Evolutionary conservation across 805 yeast species (phyloP), one percentile per base, ranked within the genome.

Genomic region (Candida odintsovae): DNA sequence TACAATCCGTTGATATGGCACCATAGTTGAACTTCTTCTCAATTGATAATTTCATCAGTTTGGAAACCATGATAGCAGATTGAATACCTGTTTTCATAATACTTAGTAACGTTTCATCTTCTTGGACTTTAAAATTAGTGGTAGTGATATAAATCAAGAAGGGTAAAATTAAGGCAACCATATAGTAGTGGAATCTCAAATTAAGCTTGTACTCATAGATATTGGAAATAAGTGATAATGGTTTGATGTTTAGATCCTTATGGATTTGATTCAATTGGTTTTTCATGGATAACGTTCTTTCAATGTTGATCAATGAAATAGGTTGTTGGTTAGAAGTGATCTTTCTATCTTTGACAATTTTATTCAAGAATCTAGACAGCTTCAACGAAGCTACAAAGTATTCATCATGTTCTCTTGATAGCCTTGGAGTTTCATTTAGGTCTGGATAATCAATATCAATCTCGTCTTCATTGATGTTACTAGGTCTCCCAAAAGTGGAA

Each of bases 401-500:
- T 10, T 56, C 55, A 43, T 55, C 50, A 42, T 55, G 57, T 16
- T 53, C 62, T 13, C 58, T 57, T 40, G 65, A 65, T 6, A 50
- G 45, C 37, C 44, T 47, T 20, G 39, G 45, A 40, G 61, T 51
- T 18, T 29, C 22, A 6, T 45, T 10, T 18, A 60, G 12, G 31
- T 56, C 55, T 10, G 77, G 77, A 36, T 68, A 63, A 16, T 64
- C 71, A 39, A 72, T 61, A 50, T 70, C 75, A 39, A 72, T 69
- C 35, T 73, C 77, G 43, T 69, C 70, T 58, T 71, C 69, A 16
- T 66, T 68, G 41, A 73, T 62, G n/a, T 69, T 68, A 46, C 73
- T 64, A 6, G 75, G 71, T 37, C 78, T 58, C 15, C 78, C 79
- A 57, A 74, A 69, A 8, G 72, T 69, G 35, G 73, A 63, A 50